Evolutionary conservation across 2,329 filamentous ascomycete genomes (phyloP), one percentile per base, ranked within the genome.

Genomic region (Akanthomyces muscarius): DNA sequence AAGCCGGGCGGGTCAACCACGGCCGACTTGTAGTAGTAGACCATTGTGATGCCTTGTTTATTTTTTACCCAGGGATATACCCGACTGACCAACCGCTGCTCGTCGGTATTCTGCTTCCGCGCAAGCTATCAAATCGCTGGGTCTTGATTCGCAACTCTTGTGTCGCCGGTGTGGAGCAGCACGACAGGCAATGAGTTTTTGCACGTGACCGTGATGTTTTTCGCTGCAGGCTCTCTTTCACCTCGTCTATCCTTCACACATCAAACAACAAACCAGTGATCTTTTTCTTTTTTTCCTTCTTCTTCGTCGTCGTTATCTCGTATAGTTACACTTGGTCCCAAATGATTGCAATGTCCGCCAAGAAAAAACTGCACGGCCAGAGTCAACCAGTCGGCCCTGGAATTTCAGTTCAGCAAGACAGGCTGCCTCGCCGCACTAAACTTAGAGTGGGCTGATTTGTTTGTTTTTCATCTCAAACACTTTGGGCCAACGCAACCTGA

Each of bases 1-100:
- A 89, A 93, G 48, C 92, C 94, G 38, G 92, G 75, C 2, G 95
- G 94, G 14, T 88, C 83, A 45, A 96, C 91, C 48, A 87, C 86
- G 65, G 86, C 94, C 30, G 94, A 98, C 1, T 88, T 95, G 76
- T 95, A 98, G 77, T 98, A 98, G 79, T 90, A 97, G 53, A 99
- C 95, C 95, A 99, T 96, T 33, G 72, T 76, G 56, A 30, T 18
- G 14, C 25, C 41, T 48, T 36, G 52, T 14, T 38, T 41, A 41
- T 41, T 41, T 41, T 10, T 41, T 16, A 38, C 13, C 38, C 13
- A 41, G 14, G 14, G 4, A 11, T 16, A 16, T 16, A 16, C 33
- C 4, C 38, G 14, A 41, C 38, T 14, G 38, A 41, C 14, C 13
- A 41, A 47, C 21, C 11, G n/a, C 45, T 23, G 45, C 11, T 14